Base-by-base conservation (phyloP, 1,284 basidiomycete species). In the Neolentinus lepideus region DNA sequence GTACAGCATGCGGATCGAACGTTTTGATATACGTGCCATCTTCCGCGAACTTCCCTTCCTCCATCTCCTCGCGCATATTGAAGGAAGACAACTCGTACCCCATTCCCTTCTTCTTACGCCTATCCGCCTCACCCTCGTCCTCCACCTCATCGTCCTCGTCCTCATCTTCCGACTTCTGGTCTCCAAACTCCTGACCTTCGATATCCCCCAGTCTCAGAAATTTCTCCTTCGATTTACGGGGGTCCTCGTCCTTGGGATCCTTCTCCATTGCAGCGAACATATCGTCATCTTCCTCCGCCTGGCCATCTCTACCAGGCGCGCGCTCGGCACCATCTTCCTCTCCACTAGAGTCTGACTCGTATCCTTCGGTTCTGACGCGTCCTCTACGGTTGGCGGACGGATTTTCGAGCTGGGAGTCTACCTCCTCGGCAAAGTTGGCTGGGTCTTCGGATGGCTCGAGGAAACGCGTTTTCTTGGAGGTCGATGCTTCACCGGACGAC, bases 1-100 rank as follows among this genome's bases (percentile, higher is more conserved):
- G 94, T 54, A 90, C 83, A 16, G 89, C 93, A 66, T 94, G 89
- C 4, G 90, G 90, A 71, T 99, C 95, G 61, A 88, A 88, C 52
- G 93, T 86, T 56, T 84, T 84, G 55, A 94, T 81, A 68, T 95
- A 98, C 57, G 73, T 85, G 50, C 97, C 97, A 64, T 98, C 96
- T 56, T 90, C 91, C 10, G 94, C 89, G 74, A 99, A 98, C 64
- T 94, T 91, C 31, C 97, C 97, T 68, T 97, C 92, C 64, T 92
- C 86, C 88, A 99, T 95, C 79, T 99, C 97, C 62, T 91, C 88
- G 62, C 94, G 90, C 97, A 99, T 98, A 71, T 99, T 98, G 82
- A 99, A 99, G 29, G 90, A 90, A 8, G 92, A 95, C 12, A 98
- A 69, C 64, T 95, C 90, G 70, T 78, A 94, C 1, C 95, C 97